Conservation (phyloP, 2,329 filamentous ascomycete genomes). For the Zymoseptoria tritici region DNA sequence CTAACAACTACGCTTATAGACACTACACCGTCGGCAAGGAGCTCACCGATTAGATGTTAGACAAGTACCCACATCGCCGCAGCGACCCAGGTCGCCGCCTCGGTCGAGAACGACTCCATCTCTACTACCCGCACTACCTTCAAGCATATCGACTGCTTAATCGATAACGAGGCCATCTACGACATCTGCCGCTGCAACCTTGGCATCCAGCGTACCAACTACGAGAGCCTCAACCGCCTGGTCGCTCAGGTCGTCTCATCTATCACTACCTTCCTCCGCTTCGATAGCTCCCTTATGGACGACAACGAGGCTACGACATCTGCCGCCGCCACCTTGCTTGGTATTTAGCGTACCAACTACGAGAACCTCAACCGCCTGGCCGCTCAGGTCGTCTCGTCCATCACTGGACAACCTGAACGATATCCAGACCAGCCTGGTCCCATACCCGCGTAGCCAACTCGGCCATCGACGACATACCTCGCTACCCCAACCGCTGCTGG, state of each 20-base stretch:
- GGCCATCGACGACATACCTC: too few relatives aligned
- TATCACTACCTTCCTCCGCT: conserved; percentile 95
- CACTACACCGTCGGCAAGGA: conserved; percentile 99
- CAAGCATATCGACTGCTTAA: conserved; percentile 99
- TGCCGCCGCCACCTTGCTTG: conserved; percentile 83
- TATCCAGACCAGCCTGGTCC: conserved; percentile 99
- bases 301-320: conserved; percentile 69
- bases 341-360: conserved; percentile 93
- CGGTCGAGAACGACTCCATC: conserved; percentile 98
- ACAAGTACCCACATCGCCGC: conserved; percentile 95
- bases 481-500: too few relatives aligned
- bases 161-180: conserved; percentile 99
- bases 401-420: conserved; percentile 83
- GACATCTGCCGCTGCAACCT: conserved; percentile 98
- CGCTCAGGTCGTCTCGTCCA: conserved; percentile 96
- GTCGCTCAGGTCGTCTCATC: conserved; percentile 98
- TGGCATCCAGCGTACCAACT: conserved; percentile 93
- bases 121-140: conserved; percentile 97
- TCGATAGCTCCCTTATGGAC: conserved; percentile 97
- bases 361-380: conserved; percentile 99
- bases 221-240: conserved; percentile 97
- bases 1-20: conserved; percentile 99
- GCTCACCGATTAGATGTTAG: conserved; percentile 93
- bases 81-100: conserved; percentile 91
- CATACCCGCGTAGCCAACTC: conserved; percentile 87